A percentile compares a stretch with the other conserved stretches of the same genome.
These are phyloP conservation scores for Thraustochytrium striatum DNA, from an alignment of 352 stramenopile species.

Conservation along the genomic window DNA sequence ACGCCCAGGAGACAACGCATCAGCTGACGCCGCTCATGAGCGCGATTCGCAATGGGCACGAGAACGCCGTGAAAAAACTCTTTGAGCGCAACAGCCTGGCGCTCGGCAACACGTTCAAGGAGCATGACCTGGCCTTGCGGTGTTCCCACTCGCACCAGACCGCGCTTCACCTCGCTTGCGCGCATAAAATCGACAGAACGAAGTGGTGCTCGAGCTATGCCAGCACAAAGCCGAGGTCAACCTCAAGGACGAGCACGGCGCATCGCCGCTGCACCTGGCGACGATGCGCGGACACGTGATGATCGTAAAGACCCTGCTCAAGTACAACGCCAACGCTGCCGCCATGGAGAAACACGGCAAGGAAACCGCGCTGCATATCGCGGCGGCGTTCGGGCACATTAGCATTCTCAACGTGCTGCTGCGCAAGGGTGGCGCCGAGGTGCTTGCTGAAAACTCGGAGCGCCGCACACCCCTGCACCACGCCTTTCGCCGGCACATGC, in stretches of 20 bases:
- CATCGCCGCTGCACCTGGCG: conserved; percentile 53
- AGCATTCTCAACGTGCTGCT: conserved; percentile 54
- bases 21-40: conserved; percentile 27
- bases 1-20: background rate
- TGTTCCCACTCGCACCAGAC: conserved; percentile 1
- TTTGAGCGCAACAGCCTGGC: conserved; percentile 25
- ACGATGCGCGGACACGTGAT: conserved; percentile 53
- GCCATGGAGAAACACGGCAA: conserved; percentile 50
- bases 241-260: conserved; percentile 48
- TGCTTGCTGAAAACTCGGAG: conserved; percentile 49
- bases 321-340: conserved; percentile 55
- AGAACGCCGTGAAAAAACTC: background rate
- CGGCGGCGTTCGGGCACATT: conserved; percentile 50
- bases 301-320: conserved; percentile 54
- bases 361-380: conserved; percentile 54
- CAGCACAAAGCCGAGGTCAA: conserved; percentile 54
- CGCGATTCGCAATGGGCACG: conserved; percentile 20
- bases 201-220: conserved; percentile 50
- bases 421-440: conserved; percentile 50
- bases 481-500: conserved; percentile 47
- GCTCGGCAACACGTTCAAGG: too few species aligned
- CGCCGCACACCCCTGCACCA: conserved; percentile 55
- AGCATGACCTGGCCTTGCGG: conserved; percentile 8
- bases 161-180: conserved; percentile 53
- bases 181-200: conserved; percentile 51